Evolutionary conservation across 1,284 basidiomycete species (phyloP).

Genomic region (Heterobasidion irregulare): DNA sequence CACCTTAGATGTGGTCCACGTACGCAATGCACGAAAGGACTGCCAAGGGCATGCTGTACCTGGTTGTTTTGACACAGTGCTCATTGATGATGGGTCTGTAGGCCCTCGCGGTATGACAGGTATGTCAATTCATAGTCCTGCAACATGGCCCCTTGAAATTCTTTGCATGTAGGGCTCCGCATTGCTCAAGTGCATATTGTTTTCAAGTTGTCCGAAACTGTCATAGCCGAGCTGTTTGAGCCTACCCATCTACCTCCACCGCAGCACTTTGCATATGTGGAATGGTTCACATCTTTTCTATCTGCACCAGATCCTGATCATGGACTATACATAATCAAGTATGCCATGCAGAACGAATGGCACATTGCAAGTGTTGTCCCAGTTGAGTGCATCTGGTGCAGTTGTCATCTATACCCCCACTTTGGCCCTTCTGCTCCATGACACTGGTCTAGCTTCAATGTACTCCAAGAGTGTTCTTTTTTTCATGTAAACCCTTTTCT

Average conservation of each 20-base stretch:
- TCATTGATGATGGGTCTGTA: conserved; percentile 3
- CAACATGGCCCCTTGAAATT: background rate
- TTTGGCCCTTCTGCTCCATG: no score
- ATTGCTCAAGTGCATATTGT: background rate
- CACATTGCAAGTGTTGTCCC: no score
- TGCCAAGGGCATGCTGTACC: background rate
- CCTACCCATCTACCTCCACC: background rate
- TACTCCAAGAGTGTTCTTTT: no score
- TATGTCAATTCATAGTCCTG: background rate
- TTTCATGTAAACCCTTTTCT: no score
- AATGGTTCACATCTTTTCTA: conserved; percentile 2
- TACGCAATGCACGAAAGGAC: background rate
- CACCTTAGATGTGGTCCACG: conserved; percentile 5
- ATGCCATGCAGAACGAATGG: no score
- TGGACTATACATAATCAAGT: background rate
- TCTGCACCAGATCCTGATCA: background rate
- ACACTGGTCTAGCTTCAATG: no score
- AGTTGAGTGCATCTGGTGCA: no score
- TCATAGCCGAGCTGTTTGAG: background rate
- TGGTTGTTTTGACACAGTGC: conserved; percentile 12
- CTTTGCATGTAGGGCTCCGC: background rate
- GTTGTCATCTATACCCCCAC: no score
- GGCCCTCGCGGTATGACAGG: background rate
- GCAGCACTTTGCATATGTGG: background rate
- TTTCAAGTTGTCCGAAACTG: background rate